phyloP scores from a whole-genome alignment of 352 stramenopile genomes.

The Globisporangium cederbergense region DNA sequence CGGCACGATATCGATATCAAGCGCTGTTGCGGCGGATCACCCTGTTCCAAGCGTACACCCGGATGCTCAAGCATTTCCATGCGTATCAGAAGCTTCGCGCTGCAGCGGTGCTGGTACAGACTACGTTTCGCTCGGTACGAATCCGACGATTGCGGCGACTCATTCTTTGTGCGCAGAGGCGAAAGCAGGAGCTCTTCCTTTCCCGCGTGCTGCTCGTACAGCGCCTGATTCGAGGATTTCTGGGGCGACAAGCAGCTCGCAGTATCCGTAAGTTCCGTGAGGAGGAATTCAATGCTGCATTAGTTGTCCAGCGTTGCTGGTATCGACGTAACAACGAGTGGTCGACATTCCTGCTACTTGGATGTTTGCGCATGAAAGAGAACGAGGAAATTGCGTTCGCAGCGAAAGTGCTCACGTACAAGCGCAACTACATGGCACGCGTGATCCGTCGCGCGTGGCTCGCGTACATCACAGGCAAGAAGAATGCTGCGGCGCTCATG shows the following conservation, averaged over 20 bases:
- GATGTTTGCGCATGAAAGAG: constrained; percentile 68
- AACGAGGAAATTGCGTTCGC: constrained; percentile 57
- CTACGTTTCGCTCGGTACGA: constrained; percentile 45
- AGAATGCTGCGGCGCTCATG: constrained; percentile 25
- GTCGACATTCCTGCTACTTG: constrained; percentile 79
- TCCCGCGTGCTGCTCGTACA: constrained; percentile 46
- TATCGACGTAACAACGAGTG: constrained; percentile 82
- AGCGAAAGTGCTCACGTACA: constrained; percentile 36
- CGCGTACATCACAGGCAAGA: constrained; percentile 22
- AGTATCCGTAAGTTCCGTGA: constrained; percentile 26
- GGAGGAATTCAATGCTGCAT: constrained; percentile 51
- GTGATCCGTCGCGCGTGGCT: constrained; percentile 43
- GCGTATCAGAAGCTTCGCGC: constrained; percentile 40
- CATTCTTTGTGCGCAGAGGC: constrained; percentile 53
- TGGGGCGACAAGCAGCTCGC: constrained; percentile 33
- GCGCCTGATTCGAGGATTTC: constrained; percentile 51
- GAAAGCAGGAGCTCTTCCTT: constrained; percentile 37
- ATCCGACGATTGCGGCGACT: constrained; percentile 48
- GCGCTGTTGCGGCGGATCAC: constrained; percentile 35
- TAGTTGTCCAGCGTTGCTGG: constrained; percentile 75
- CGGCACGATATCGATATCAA: constrained; percentile 30
- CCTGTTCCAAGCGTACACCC: constrained; percentile 48
- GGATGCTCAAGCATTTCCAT: constrained; percentile 43
- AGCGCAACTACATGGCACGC: constrained; percentile 35
- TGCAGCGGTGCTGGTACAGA: constrained; percentile 53